A percentile compares a stretch with the other conserved stretches of the same genome.
These are phyloP conservation scores for Nitzschia inconspicua DNA, from an alignment of 108 stramenopile species.

Conservation along the genomic window DNA sequence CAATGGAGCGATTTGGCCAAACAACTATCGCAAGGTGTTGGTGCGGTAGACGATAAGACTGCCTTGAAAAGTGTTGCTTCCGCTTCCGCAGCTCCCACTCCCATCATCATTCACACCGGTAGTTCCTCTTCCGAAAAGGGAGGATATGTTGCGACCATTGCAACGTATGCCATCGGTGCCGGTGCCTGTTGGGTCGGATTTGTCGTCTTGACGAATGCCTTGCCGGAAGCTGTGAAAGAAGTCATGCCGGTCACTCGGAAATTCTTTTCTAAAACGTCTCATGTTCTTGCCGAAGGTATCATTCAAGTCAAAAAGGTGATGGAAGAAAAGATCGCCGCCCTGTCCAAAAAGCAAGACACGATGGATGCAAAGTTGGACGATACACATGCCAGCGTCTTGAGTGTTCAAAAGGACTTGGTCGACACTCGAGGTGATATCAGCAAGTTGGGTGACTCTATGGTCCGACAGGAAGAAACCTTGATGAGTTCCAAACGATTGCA, in stretches of 20 bases:
- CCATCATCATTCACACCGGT: slow-evolving; percentile 30
- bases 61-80: neutral
- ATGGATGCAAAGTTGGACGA: slow-evolving; percentile 48
- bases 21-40: neutral
- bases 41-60: neutral
- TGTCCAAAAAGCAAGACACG: slow-evolving; percentile 52
- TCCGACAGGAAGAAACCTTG: slow-evolving; percentile 27
- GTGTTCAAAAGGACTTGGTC: slow-evolving; percentile 40
- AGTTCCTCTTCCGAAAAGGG: neutral
- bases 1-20: neutral
- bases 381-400: slow-evolving; percentile 49
- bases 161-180: slow-evolving; percentile 33
- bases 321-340: slow-evolving; percentile 46
- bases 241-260: slow-evolving; percentile 72
- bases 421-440: slow-evolving; percentile 31
- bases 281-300: slow-evolving; percentile 63
- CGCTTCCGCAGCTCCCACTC: neutral
- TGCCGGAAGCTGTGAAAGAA: slow-evolving; percentile 65
- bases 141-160: no score
- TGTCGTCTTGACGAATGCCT: slow-evolving; percentile 42
- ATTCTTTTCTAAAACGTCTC: slow-evolving; percentile 62
- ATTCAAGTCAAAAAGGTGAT: slow-evolving; percentile 57
- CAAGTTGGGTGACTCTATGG: slow-evolving; percentile 11
- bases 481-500: slow-evolving; percentile 12
- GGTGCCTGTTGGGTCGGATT: slow-evolving; percentile 66